Evolutionary conservation across 345 rosid species (phyloP).

Genomic region (Bruguiera gymnorhiza): DNA sequence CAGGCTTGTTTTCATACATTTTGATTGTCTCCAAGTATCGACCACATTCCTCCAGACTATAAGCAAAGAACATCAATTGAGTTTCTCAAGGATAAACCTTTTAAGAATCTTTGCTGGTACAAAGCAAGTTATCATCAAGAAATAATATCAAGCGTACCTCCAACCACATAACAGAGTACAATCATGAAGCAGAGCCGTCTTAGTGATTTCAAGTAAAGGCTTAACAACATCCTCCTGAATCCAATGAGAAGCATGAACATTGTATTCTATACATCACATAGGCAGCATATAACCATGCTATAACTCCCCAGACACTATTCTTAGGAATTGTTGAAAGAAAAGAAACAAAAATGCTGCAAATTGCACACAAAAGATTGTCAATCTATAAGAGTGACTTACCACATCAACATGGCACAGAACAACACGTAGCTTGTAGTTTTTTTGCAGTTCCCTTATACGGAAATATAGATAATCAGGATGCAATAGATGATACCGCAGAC

Average conservation of each 20-base stretch:
- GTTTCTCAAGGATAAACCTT: background rate
- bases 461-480: conserved; percentile 91
- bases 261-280: background rate
- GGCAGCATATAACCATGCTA: background rate
- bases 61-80: conserved; percentile 15
- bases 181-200: conserved; percentile 82
- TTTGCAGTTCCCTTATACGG: conserved; percentile 85
- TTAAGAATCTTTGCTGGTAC: background rate
- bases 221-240: conserved; percentile 76
- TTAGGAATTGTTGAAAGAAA: background rate
- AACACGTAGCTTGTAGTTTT: conserved; percentile 79
- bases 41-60: conserved; percentile 92
- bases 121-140: conserved; percentile 1
- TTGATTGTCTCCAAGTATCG: conserved; percentile 96
- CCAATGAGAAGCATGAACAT: conserved; percentile 5
- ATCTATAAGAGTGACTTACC: conserved; percentile 40
- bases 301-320: background rate
- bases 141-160: conserved; percentile 43
- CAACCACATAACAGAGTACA: conserved; percentile 83
- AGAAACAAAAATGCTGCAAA: background rate
- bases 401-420: conserved; percentile 93
- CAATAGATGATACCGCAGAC: conserved; percentile 87
- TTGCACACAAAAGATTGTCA: background rate
- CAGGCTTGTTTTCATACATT: conserved; percentile 90
- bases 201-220: conserved; percentile 79